Base-by-base conservation (phyloP, 495 filamentous ascomycete genomes). In the Neurospora hispaniola region DNA sequence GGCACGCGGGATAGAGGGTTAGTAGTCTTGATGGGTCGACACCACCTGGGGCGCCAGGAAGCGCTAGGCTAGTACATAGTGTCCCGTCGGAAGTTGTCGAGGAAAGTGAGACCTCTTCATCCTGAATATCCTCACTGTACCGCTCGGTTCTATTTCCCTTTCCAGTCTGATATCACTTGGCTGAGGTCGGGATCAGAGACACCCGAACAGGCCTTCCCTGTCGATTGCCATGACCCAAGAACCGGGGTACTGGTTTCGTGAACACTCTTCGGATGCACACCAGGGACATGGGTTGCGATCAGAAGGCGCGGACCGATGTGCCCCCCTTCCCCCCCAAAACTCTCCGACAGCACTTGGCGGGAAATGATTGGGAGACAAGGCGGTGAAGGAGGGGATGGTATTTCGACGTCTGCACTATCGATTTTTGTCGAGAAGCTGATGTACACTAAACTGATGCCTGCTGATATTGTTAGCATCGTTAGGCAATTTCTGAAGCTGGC, bases 171-270 rank as follows among this genome's bases (percentile, higher is more conserved):
- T 62, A 62, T 62, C 27, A 18, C 54, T 62, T 27, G 54, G 54
- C 14, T 62, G 54, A 18, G 27, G 54, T 62, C 54, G 9, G 54
- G 54, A 66, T 88, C 86, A 72, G 83, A 81, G 27, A 84, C 84
- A 74, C 84, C 84, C n/a, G 75, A 70, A 14, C 86, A 88, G 10
- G 69, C 62, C 11, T 35, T 73, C 71, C 76, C 78, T 44, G 78
- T 84, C 12, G 54, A 81, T 48, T 76, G 83, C 76, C 76, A 76
- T 40, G 27, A 62, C 23, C 54, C 54, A 62, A 62, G 54, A 35
- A 31, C 54, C 54, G 54, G 54, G 54, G 54, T 62, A 35, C 54
- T 27, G 54, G 54, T 27, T 76, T 76, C n/a, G 40, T 78, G 27
- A 72, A 74, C 62, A 75, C 69, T 68, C 75, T 75, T 39, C 39